A percentile compares a stretch with the other conserved stretches of the same genome.
phyloP scores from a whole-genome alignment of 1,284 basidiomycete species.

The Marasmius tenuissimus region DNA sequence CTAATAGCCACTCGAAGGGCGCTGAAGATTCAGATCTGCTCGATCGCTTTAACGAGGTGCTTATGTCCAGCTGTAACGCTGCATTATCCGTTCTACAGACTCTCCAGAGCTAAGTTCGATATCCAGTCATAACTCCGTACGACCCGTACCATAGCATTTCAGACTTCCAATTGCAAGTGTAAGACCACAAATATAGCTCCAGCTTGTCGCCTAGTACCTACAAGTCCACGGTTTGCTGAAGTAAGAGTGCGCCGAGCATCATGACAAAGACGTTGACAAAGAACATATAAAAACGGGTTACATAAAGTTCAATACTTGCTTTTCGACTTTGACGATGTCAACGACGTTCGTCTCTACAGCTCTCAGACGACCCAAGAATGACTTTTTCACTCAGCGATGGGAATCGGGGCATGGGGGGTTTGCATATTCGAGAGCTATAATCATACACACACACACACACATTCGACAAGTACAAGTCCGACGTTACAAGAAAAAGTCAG shows the following conservation, averaged over 20 bases:
- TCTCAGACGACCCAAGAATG: conserved; percentile 13
- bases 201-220: no score
- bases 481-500: neutral
- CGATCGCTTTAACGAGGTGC: no score
- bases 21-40: no score
- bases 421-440: neutral
- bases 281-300: conserved; percentile 22
- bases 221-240: neutral
- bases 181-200: no score
- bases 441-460: neutral
- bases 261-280: conserved; percentile 36
- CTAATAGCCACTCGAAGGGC: no score
- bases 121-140: no score
- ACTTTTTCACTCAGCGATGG: neutral
- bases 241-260: neutral
- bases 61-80: no score
- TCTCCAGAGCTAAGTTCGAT: no score
- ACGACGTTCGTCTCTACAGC: neutral
- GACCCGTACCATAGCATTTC: no score
- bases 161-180: no score
- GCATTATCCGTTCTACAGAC: no score
- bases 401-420: no score
- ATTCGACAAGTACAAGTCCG: neutral
- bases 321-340: neutral
- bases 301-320: conserved; percentile 22